Percentiles rank a stretch among this genome's conserved stretches.
Evolutionary conservation across 2,329 filamentous ascomycete species (phyloP).

Genomic region (Magnaporthiopsis rhizophila): DNA sequence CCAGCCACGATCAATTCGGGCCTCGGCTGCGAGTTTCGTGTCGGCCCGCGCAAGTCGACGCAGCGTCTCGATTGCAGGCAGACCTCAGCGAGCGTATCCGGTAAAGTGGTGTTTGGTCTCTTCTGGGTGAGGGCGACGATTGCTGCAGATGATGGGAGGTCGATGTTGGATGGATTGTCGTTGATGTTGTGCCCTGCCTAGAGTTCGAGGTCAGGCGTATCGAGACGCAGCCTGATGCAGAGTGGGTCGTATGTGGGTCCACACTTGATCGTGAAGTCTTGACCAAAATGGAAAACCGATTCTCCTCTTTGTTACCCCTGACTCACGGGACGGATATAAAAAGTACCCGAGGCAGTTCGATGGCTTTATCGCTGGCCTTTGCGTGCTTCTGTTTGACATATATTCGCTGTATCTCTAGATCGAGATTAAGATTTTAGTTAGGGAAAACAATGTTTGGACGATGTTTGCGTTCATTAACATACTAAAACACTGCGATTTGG

Average conservation of each 20-base stretch:
- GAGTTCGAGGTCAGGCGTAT: slow-evolving; percentile 19
- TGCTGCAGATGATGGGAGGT: not conserved
- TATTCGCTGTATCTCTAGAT: too few relatives aligned
- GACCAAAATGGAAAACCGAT: too few relatives aligned
- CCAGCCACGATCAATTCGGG: not conserved
- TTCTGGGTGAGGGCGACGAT: not conserved
- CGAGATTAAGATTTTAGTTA: too few relatives aligned
- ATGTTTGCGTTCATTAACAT: too few relatives aligned
- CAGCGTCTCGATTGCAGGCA: not conserved
- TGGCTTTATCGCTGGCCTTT: too few relatives aligned
- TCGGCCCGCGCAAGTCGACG: not conserved
- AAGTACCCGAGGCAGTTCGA: too few relatives aligned
- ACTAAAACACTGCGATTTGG: too few relatives aligned
- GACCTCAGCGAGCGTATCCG: too few relatives aligned
- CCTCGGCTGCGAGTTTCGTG: not conserved
- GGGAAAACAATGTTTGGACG: too few relatives aligned
- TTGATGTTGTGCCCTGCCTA: slow-evolving; percentile 18
- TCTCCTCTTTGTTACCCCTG: too few relatives aligned
- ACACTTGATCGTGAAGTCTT: not conserved
- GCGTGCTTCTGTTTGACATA: too few relatives aligned
- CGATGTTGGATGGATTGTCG: slow-evolving; percentile 20
- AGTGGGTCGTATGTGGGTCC: not conserved
- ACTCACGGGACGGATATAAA: too few relatives aligned
- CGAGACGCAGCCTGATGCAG: not conserved
- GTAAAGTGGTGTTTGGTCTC: not conserved